Evolutionary conservation across 2,329 filamentous ascomycete species (phyloP).

Genomic region (Botrytis elliptica): DNA sequence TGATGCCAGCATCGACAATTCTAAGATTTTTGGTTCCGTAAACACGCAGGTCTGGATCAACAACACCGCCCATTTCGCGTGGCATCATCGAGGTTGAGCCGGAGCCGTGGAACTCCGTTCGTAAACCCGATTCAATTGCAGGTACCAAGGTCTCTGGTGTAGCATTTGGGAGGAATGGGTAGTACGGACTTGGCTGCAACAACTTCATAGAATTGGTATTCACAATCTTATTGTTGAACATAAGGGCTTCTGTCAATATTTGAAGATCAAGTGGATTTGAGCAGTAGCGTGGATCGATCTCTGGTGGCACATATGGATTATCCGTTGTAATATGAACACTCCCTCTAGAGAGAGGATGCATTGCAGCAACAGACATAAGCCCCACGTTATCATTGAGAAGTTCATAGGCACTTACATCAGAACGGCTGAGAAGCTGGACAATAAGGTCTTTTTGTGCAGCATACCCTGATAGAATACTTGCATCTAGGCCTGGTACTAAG

Average conservation of each 20-base stretch:
- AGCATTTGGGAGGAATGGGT: slow-evolving; percentile 29
- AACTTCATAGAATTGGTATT: slow-evolving; percentile 31
- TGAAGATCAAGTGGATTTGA: slow-evolving; percentile 33
- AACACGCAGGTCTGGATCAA: slow-evolving; percentile 29
- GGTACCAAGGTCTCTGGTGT: slow-evolving; percentile 27
- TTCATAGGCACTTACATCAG: slow-evolving; percentile 32
- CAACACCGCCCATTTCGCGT: slow-evolving; percentile 28
- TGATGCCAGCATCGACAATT: slow-evolving; percentile 32
- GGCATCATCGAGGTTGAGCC: slow-evolving; percentile 33
- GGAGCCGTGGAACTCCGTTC: slow-evolving; percentile 33
- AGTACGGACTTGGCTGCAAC: slow-evolving; percentile 29
- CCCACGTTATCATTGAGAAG: slow-evolving; percentile 32
- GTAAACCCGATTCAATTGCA: slow-evolving; percentile 27
- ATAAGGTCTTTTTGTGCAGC: slow-evolving; percentile 30
- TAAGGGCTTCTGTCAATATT: slow-evolving; percentile 29
- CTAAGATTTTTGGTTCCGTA: slow-evolving; percentile 29
- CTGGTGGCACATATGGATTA: slow-evolving; percentile 43
- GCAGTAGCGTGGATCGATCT: slow-evolving; percentile 46
- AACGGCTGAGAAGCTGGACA: slow-evolving; percentile 24
- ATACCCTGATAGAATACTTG: slow-evolving; percentile 31
- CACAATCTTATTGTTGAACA: slow-evolving; percentile 32
- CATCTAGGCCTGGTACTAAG: slow-evolving; percentile 29
- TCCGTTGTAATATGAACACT: slow-evolving; percentile 52
- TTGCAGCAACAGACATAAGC: slow-evolving; percentile 39
- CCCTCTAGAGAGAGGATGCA: slow-evolving; percentile 57